A percentile compares a stretch with the other conserved stretches of the same genome.
phyloP scores from a whole-genome alignment of 2,329 filamentous ascomycete genomes.

The Geosmithia putterillii region DNA sequence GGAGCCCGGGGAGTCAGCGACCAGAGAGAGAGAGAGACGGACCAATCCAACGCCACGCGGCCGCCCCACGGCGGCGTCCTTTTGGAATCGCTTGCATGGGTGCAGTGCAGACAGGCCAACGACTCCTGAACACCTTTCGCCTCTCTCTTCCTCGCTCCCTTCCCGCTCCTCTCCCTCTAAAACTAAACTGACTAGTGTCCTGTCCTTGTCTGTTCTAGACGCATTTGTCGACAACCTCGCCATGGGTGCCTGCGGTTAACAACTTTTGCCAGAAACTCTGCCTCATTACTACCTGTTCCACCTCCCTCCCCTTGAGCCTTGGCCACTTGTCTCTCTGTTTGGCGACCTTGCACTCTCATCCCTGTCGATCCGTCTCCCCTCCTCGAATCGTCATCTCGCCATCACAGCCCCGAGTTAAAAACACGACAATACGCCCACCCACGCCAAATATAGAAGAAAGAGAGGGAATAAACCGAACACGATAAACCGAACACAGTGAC shows the following conservation, averaged over 20 bases:
- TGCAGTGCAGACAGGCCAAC: neutral
- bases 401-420: neutral
- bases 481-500: neutral
- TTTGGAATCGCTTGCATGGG: neutral
- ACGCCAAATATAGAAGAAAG: neutral
- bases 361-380: neutral
- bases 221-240: neutral
- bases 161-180: too few relatives aligned
- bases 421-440: neutral
- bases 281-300: neutral
- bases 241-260: neutral
- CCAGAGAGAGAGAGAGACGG: too few relatives aligned
- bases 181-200: too few relatives aligned
- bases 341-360: neutral
- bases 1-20: too few relatives aligned
- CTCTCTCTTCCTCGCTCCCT: too few relatives aligned
- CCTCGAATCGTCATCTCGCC: neutral
- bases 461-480: too few relatives aligned
- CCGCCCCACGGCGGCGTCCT: neutral
- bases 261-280: neutral
- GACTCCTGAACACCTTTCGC: neutral
- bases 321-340: neutral
- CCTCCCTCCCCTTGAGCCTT: neutral
- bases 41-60: neutral
- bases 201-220: neutral